Conservation (phyloP, 352 stramenopile genomes). For the Globisporangium cystogenes region DNA sequence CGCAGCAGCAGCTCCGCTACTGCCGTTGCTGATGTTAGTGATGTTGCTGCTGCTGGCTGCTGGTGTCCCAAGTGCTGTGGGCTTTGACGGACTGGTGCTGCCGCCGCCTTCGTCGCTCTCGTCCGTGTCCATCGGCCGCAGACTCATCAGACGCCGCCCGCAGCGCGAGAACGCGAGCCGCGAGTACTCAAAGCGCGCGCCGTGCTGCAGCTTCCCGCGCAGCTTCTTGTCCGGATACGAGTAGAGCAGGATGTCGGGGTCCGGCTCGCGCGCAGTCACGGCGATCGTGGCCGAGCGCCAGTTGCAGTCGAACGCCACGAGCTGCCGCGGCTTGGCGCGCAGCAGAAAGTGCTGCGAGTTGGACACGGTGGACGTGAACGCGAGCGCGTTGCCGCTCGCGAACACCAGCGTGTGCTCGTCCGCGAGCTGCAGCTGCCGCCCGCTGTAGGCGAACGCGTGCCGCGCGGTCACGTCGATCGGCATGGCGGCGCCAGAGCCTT, state of each 20-base stretch:
- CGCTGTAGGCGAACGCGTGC: constrained; percentile 64
- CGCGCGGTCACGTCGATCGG: constrained; percentile 50
- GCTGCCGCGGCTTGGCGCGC: constrained; percentile 37
- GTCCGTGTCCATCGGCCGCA: constrained; percentile 23
- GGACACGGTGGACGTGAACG: constrained; percentile 61
- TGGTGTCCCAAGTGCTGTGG: background rate
- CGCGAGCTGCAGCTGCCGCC: constrained; percentile 45
- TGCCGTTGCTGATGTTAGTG: background rate
- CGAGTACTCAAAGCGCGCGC: constrained; percentile 52
- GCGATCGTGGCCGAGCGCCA: constrained; percentile 51
- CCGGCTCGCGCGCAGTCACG: constrained; percentile 41
- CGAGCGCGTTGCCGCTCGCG: constrained; percentile 53
- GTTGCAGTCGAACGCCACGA: constrained; percentile 66
- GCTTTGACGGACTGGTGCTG: background rate
- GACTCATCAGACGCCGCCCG: constrained; percentile 44
- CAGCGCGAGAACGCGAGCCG: constrained; percentile 67
- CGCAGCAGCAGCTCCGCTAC: background rate
- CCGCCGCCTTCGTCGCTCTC: constrained; percentile 1
- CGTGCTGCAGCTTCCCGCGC: constrained; percentile 36
- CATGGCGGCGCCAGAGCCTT: constrained; percentile 12
- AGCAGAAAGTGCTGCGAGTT: constrained; percentile 62
- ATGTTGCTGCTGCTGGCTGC: background rate
- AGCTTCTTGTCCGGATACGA: constrained; percentile 77
- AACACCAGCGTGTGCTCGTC: constrained; percentile 66
- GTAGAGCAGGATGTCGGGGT: constrained; percentile 55